phyloP scores from a whole-genome alignment of 176 grass and related monocot genomes.

The Rhipidocladum racemiflorum region DNA sequence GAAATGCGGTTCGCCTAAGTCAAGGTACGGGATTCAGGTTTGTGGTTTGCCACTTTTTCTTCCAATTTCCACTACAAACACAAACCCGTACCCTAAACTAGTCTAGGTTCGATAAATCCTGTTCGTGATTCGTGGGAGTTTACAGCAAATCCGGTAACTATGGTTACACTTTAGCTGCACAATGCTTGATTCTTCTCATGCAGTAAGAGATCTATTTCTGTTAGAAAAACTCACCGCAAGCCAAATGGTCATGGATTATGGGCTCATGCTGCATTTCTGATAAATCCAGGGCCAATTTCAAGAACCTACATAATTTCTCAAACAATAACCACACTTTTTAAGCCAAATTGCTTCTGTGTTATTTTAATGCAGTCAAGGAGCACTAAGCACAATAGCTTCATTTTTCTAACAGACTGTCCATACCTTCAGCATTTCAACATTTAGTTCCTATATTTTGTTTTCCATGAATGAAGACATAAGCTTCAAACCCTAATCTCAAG shows the following conservation, averaged over 20 bases:
- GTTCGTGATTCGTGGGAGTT: too few relatives aligned
- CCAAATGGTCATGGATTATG: background rate
- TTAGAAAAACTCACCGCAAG: background rate
- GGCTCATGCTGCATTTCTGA: background rate
- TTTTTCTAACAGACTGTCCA: background rate
- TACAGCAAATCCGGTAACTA: too few relatives aligned
- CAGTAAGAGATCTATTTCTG: background rate
- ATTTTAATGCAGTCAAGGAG: constrained; percentile 8
- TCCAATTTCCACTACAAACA: too few relatives aligned
- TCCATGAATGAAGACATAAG: background rate
- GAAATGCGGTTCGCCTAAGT: too few relatives aligned
- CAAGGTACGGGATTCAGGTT: too few relatives aligned
- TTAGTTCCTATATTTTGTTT: background rate
- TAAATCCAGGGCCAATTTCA: constrained; percentile 1
- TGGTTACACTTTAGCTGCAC: background rate
- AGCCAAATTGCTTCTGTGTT: background rate
- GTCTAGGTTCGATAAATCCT: too few relatives aligned
- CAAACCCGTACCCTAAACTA: too few relatives aligned
- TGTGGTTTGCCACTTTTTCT: too few relatives aligned
- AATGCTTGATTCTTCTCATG: background rate
- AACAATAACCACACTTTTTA: constrained; percentile 7
- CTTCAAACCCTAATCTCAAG: constrained; percentile 1
- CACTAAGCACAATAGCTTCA: background rate
- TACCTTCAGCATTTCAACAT: constrained; percentile 12
- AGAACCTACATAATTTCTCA: background rate